Percentiles rank a stretch among this genome's conserved stretches.
These are phyloP conservation scores for Cytospora mali DNA, from an alignment of 2,329 filamentous ascomycete species.

Conservation along the genomic window DNA sequence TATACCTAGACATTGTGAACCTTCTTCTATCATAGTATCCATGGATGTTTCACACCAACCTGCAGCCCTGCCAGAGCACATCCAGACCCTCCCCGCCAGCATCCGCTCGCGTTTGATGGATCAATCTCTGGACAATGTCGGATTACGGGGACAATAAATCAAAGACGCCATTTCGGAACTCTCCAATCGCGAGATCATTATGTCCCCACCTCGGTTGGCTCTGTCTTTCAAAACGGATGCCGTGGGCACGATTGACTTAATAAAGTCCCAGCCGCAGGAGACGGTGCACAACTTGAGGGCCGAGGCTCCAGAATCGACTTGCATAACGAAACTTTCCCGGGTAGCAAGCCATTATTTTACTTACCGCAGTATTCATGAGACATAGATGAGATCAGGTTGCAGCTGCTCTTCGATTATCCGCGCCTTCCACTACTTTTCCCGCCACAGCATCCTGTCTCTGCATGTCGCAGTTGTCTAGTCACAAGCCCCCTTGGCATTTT, in stretches of 20 bases:
- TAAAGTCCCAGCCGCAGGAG: not conserved
- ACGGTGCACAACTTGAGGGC: not conserved
- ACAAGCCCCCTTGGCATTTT: slow-evolving; percentile 18
- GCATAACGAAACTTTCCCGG: slow-evolving; percentile 7
- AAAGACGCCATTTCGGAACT: slow-evolving; percentile 8
- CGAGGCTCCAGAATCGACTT: not conserved
- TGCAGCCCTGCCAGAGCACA: not conserved
- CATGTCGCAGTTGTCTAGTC: slow-evolving; percentile 18
- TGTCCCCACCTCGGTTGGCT: slow-evolving; percentile 12
- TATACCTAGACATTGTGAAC: not conserved
- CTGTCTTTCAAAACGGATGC: slow-evolving; percentile 9
- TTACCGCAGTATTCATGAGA: slow-evolving; percentile 23
- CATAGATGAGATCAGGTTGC: slow-evolving; percentile 31
- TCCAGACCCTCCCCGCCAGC: not conserved
- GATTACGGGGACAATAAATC: slow-evolving; percentile 5
- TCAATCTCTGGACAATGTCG: not conserved
- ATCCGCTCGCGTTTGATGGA: not conserved
- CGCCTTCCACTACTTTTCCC: slow-evolving; percentile 27
- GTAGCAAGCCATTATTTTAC: not conserved
- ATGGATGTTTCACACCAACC: not conserved
- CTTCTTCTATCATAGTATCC: not conserved
- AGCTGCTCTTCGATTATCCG: slow-evolving; percentile 29
- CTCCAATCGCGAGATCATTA: slow-evolving; percentile 8
- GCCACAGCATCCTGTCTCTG: slow-evolving; percentile 24
- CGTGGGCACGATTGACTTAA: not conserved